Evolutionary conservation across 805 yeast genomes (phyloP), one percentile per base, ranked within the genome.

Genomic region (Hanseniaspora jakobsenii): DNA sequence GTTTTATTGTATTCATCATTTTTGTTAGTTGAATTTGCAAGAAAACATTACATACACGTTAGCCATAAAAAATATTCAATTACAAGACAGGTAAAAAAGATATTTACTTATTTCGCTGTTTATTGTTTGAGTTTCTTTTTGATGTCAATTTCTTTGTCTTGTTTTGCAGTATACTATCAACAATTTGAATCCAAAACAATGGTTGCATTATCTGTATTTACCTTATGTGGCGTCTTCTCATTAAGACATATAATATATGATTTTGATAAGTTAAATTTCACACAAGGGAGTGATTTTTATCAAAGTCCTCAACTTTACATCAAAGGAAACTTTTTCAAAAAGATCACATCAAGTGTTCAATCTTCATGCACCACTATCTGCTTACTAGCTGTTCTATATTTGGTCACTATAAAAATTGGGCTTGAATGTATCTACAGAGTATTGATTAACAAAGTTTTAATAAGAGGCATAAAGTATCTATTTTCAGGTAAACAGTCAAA

Each of bases 161-260:
- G 17, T n/a, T 35, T 38, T 19, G 22, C 23, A 22, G 12, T 7
- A 2, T 4, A 32, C 24, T 38, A 38, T 31, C n/a, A 23, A 9
- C 27, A 32, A 14, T 32, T 45, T 30, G 36, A 45, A 29, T 35
- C 32, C 3, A 41, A 41, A 21, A 35, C 32, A 9, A 22, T 39
- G 14, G 30, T 23, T n/a, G 32, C 14, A 2, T 19, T 41, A 9
- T 30, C 38, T 7, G 24, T 39, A n/a, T 24, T 61, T 1, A 56
- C 65, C 21, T 53, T 68, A 6, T 71, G 75, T 0, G 26, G 66
- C 0, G 28, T 66, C 6, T 81, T 78, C 56, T 53, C 77, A 6
- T 39, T 65, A 1, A 76, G 72, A 48, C 79, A 72, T 53, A 51
- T 72, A 12, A 51, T 71, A 0, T 67, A 73, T 47, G 80, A 77